phyloP scores from a whole-genome alignment of 805 yeast genomes.

The Saccharomyces paradoxus region DNA sequence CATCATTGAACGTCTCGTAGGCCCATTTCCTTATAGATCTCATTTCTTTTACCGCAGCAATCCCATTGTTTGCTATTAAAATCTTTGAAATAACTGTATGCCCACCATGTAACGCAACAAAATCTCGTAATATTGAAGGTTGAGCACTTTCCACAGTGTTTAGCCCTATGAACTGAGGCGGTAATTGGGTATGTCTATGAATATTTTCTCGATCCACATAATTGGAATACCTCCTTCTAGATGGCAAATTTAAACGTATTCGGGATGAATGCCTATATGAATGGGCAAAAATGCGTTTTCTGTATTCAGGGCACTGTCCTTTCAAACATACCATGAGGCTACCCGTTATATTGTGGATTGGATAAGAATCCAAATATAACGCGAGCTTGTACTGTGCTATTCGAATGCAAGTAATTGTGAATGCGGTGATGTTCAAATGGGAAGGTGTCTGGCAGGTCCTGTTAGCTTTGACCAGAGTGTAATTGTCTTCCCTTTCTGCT shows the following conservation, averaged over 20 bases:
- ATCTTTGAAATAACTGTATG: constrained; percentile 89
- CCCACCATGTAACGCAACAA: constrained; percentile 79
- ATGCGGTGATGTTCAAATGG: background rate
- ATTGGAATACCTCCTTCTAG: background rate
- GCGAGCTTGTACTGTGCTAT: background rate
- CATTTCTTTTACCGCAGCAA: constrained; percentile 97
- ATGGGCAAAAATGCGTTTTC: background rate
- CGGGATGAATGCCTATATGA: background rate
- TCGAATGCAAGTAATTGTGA: background rate
- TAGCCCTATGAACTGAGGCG: constrained; percentile 73
- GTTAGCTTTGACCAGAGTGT: background rate
- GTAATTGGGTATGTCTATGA: constrained; percentile 31
- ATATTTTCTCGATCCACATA: background rate
- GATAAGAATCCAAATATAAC: background rate
- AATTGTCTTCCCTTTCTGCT: background rate
- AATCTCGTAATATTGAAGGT: constrained; percentile 70
- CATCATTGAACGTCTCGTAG: constrained; percentile 94
- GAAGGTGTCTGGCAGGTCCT: background rate
- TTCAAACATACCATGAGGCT: background rate
- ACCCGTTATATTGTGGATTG: background rate
- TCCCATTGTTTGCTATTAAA: constrained; percentile 96
- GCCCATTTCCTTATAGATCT: constrained; percentile 98
- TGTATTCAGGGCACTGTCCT: background rate
- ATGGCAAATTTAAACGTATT: background rate
- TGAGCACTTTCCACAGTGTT: constrained; percentile 72